Evolutionary conservation across 352 stramenopile species (phyloP).

Genomic region (Globisporangium alternatum): DNA sequence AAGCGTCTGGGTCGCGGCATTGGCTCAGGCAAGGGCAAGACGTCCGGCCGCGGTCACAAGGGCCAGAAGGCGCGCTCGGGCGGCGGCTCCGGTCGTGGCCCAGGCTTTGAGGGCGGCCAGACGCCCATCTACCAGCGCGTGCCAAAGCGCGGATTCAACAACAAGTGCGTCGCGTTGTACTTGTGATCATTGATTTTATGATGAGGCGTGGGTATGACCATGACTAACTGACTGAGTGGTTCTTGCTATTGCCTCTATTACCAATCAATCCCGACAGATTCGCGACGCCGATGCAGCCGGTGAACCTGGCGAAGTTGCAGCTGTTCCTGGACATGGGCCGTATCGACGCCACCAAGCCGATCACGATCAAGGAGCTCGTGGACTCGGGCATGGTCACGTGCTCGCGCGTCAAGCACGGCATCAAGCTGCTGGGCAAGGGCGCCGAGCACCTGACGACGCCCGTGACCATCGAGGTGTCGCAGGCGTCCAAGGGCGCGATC

Average conservation of each 20-base stretch:
- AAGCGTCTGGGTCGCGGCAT: conserved; percentile 92
- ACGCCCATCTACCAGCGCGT: conserved; percentile 96
- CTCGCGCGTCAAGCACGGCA: conserved; percentile 91
- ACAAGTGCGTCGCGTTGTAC: conserved; percentile 47
- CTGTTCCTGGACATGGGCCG: conserved; percentile 97
- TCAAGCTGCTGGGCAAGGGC: conserved; percentile 93
- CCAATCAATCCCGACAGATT: conserved; percentile 66
- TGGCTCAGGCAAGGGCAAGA: conserved; percentile 94
- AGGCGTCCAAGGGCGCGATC: conserved; percentile 94
- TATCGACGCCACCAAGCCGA: conserved; percentile 85
- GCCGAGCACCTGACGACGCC: conserved; percentile 83
- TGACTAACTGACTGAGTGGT: no score
- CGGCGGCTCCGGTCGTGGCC: conserved; percentile 70
- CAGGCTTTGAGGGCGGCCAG: conserved; percentile 97
- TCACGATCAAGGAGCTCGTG: conserved; percentile 93
- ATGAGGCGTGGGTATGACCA: no score
- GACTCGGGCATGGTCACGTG: conserved; percentile 89
- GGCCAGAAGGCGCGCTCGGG: conserved; percentile 94
- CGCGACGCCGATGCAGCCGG: conserved; percentile 85
- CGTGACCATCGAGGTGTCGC: conserved; percentile 95
- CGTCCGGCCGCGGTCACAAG: conserved; percentile 96
- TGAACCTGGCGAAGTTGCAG: conserved; percentile 95
- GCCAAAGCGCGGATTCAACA: conserved; percentile 98
- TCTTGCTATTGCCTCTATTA: conserved; percentile 39
- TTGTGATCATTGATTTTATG: neutral